These are phyloP conservation scores for Prototheca stagnorum DNA, from an alignment of 163 green algal genomes.

Conservation along the genomic window DNA sequence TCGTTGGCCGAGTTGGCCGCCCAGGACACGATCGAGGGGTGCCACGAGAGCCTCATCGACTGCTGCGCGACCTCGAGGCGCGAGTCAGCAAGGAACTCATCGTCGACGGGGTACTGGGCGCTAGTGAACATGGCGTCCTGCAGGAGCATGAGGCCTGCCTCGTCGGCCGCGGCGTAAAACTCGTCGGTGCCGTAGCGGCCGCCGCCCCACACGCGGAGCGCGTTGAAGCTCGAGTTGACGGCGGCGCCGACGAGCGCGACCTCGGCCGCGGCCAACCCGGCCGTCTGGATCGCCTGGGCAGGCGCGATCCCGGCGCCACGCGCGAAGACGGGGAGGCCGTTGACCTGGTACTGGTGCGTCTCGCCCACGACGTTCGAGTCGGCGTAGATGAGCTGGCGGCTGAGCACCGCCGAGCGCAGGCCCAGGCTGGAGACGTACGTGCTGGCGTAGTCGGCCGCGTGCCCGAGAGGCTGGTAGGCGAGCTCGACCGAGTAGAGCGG, in stretches of 20 bases:
- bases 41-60: conserved; percentile 18
- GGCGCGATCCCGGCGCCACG: conserved; percentile 37
- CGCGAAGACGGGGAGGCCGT: conserved; percentile 46
- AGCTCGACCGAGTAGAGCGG: conserved; percentile 35
- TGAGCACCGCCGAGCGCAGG: conserved; percentile 40
- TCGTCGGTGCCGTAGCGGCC: conserved; percentile 17
- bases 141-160: conserved; percentile 45
- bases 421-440: conserved; percentile 36
- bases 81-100: conserved; percentile 27
- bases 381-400: conserved; percentile 27
- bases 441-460: background rate
- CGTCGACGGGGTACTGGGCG: conserved; percentile 27
- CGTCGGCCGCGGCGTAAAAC: conserved; percentile 41
- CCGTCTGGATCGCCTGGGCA: conserved; percentile 13
- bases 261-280: conserved; percentile 1
- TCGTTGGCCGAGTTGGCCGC: conserved; percentile 53
- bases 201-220: conserved; percentile 44
- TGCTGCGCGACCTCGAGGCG: conserved; percentile 30
- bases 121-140: conserved; percentile 59
- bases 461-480: conserved; percentile 15
- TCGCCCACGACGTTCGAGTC: conserved; percentile 18
- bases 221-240: conserved; percentile 41
- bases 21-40: conserved; percentile 40
- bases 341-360: conserved; percentile 58
- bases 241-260: conserved; percentile 16